Evolutionary conservation across 306 rosid genomes (phyloP).

Genomic region (Ammopiptanthus mongolicus): DNA sequence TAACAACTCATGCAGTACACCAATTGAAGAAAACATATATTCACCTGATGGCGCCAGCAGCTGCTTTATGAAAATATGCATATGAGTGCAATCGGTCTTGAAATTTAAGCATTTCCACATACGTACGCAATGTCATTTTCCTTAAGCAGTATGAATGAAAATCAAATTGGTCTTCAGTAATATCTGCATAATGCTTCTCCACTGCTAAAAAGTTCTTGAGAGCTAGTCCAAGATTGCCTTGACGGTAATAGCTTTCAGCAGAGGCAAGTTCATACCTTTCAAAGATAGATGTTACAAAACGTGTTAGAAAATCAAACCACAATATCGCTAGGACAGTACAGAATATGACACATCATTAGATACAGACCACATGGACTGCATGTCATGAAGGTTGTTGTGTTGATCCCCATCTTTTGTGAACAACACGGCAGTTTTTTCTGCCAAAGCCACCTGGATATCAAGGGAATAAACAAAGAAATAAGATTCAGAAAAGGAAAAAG

Average conservation of each 20-base stretch:
- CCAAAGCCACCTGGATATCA: slow-evolving; percentile 48
- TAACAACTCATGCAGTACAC: background rate
- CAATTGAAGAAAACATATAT: background rate
- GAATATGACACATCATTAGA: background rate
- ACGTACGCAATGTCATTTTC: slow-evolving; percentile 77
- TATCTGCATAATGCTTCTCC: slow-evolving; percentile 77
- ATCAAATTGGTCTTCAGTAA: slow-evolving; percentile 82
- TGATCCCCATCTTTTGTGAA: slow-evolving; percentile 79
- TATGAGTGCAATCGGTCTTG: slow-evolving; percentile 73
- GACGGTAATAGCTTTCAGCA: slow-evolving; percentile 75
- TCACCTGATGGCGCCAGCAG: slow-evolving; percentile 72
- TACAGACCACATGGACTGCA: slow-evolving; percentile 85
- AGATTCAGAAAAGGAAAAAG: background rate
- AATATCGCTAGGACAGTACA: background rate
- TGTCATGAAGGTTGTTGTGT: slow-evolving; percentile 73
- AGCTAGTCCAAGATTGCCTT: slow-evolving; percentile 64
- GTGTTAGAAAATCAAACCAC: slow-evolving; percentile 4
- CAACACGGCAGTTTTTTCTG: slow-evolving; percentile 70
- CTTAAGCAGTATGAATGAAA: slow-evolving; percentile 78
- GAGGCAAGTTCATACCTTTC: slow-evolving; percentile 73
- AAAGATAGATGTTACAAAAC: background rate
- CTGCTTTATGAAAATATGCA: slow-evolving; percentile 68
- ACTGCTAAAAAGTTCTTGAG: slow-evolving; percentile 63
- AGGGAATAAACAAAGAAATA: background rate
- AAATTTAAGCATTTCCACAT: slow-evolving; percentile 72